Base-by-base conservation (phyloP, 2,329 filamentous ascomycete genomes). In the Cladobotryum mycophilum region DNA sequence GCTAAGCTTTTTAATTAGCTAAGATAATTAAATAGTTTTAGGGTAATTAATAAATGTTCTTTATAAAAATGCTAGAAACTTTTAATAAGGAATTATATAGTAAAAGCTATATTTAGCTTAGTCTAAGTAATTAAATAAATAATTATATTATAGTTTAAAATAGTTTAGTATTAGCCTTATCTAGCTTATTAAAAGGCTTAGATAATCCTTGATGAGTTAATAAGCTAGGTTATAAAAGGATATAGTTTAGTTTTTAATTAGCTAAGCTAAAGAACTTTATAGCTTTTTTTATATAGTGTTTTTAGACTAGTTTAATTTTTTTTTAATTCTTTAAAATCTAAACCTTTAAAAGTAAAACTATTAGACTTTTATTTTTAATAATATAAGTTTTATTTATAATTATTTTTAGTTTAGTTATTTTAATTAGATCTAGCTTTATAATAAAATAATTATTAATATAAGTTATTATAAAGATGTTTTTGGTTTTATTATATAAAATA, bases 221-320 rank as follows among this genome's bases (percentile, higher is more conserved):
- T 4, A 37, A 12, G 17, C 18, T 46, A 15, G 30, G 25, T n/a
- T 37, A 37, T 37, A 37, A 12, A 37, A 37, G 15, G 15, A 37
- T 37, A 14, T 42, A 42, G 17, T 18, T 42, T 4, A 42, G 45
- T 53, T 13, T 36, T 49, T 36, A 33, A 53, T 49, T 48, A 48
- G 5, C 17, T 6, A 49, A 48, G 4, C 20, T 49, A 18, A 42
- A 17, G 13, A 42, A 42, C 18, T 18, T 42, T 42, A 42, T 42
- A 42, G 14, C 40, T 42, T 42, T 42, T 18, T 42, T 42, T 7
- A 42, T 42, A 17, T 45, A 43, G 45, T 37, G 5, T 45, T 44
- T 44, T 42, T 33, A 41, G 36, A 5, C 34, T 42, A 20, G 22
- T 25, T 22, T 15, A 25, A 36, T 45, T 25, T 51, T 33, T 22